phyloP scores from a whole-genome alignment of 495 filamentous ascomycete genomes.

The Aspergillus carlsbadensis region DNA sequence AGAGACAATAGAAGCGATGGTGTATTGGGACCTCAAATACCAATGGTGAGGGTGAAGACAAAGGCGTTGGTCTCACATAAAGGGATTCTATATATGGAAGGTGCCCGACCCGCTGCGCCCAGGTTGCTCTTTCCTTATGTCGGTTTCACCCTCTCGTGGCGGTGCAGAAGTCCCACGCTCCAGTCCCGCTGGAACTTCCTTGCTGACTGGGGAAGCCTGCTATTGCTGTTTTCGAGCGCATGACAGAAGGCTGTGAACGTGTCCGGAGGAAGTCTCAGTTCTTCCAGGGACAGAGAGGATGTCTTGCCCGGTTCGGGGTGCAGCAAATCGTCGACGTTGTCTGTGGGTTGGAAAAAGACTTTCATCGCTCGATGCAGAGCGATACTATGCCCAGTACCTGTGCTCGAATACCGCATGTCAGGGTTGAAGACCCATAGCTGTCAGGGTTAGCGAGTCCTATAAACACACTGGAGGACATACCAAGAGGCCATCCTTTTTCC shows the following conservation, averaged over 20 bases:
- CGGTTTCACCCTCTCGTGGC: conserved; percentile 23
- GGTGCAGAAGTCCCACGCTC: conserved; percentile 63
- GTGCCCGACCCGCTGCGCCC: background rate
- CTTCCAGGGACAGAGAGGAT: conserved; percentile 56
- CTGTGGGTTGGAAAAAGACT: conserved; percentile 56
- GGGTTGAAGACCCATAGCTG: conserved; percentile 71
- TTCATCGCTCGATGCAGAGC: conserved; percentile 59
- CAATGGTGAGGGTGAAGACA: no score
- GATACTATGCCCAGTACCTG: conserved; percentile 32
- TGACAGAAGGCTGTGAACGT: conserved; percentile 45
- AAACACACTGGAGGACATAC: conserved; percentile 33
- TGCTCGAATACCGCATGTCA: conserved; percentile 61
- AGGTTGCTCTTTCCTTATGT: background rate
- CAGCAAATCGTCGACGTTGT: conserved; percentile 53
- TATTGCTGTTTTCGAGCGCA: conserved; percentile 49
- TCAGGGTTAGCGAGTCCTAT: conserved; percentile 30
- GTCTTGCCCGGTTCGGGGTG: conserved; percentile 44
- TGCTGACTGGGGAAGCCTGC: conserved; percentile 54
- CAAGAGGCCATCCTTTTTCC: conserved; percentile 37
- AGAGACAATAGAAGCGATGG: no score
- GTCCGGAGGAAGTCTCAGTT: conserved; percentile 56
- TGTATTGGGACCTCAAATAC: no score
- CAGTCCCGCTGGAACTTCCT: conserved; percentile 58
- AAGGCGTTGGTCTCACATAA: no score
- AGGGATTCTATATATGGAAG: background rate